Evolutionary conservation across 768 basidiomycete genomes (phyloP).

Genomic region (Leccinellum rugosiceps): DNA sequence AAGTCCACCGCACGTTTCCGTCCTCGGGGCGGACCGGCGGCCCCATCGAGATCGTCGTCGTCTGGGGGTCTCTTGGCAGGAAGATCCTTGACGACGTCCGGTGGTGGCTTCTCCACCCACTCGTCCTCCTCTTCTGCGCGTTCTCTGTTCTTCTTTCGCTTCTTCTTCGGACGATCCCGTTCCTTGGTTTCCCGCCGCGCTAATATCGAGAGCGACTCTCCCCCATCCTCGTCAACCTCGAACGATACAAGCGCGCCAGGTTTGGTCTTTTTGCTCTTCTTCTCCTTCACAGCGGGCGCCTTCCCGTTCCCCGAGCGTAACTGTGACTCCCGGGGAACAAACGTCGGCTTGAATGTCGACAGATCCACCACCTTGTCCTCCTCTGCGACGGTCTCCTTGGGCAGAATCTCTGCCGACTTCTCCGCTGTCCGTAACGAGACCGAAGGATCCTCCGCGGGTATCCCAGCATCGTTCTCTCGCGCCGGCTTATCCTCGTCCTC

Average conservation of each 20-base stretch:
- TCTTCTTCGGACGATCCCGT: slow-evolving; percentile 39
- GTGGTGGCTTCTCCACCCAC: slow-evolving; percentile 67
- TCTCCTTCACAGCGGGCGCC: slow-evolving; percentile 43
- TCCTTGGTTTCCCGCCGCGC: slow-evolving; percentile 34
- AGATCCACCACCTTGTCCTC: slow-evolving; percentile 43
- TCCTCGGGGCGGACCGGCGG: slow-evolving; percentile 34
- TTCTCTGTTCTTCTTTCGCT: slow-evolving; percentile 37
- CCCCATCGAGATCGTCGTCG: slow-evolving; percentile 12
- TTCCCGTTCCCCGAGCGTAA: slow-evolving; percentile 43
- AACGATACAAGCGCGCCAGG: slow-evolving; percentile 63
- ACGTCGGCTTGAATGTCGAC: slow-evolving; percentile 84
- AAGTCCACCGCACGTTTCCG: slow-evolving; percentile 77
- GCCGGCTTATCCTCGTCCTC: slow-evolving; percentile 27
- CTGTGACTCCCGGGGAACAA: slow-evolving; percentile 53
- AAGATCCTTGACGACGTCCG: slow-evolving; percentile 45
- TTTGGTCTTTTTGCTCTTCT: slow-evolving; percentile 47
- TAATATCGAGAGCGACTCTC: slow-evolving; percentile 31
- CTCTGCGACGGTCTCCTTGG: not conserved
- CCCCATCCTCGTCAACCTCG: slow-evolving; percentile 65
- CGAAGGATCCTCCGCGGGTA: slow-evolving; percentile 9
- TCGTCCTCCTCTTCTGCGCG: slow-evolving; percentile 49
- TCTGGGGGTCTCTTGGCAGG: slow-evolving; percentile 12
- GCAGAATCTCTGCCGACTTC: not conserved
- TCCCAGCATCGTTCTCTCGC: slow-evolving; percentile 2
- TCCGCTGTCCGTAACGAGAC: slow-evolving; percentile 2